Evolutionary conservation across 2,329 filamentous ascomycete genomes (phyloP).

Genomic region (Mycocentrospora acerina): DNA sequence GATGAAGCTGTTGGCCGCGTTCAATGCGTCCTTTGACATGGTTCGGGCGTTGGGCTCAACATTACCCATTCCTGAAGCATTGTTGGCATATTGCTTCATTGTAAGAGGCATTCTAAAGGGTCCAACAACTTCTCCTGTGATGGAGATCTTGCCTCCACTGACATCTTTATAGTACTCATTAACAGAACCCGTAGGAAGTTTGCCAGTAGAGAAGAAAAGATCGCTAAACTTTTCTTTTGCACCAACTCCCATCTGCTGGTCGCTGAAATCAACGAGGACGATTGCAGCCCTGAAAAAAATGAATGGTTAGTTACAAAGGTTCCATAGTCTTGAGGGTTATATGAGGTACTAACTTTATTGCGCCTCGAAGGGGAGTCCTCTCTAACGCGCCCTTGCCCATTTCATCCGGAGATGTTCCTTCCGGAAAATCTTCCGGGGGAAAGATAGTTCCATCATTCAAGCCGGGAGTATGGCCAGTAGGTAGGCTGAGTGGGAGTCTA

Average conservation of each 20-base stretch:
- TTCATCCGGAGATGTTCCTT: slow-evolving; percentile 12
- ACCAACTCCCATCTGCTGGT: slow-evolving; percentile 16
- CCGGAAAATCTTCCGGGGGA: slow-evolving; percentile 14
- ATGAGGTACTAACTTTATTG: slow-evolving; percentile 11
- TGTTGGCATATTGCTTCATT: slow-evolving; percentile 23
- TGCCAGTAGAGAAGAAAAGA: slow-evolving; percentile 25
- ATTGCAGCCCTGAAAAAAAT: slow-evolving; percentile 12
- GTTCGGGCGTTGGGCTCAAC: slow-evolving; percentile 19
- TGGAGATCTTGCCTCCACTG: slow-evolving; percentile 16
- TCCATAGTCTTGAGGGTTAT: too few relatives aligned
- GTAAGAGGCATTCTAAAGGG: slow-evolving; percentile 20
- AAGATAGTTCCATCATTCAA: slow-evolving; percentile 28
- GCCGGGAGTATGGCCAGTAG: too few relatives aligned
- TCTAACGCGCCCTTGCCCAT: slow-evolving; percentile 20
- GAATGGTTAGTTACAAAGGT: neutral
- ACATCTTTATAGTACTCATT: slow-evolving; percentile 26
- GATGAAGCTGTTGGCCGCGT: slow-evolving; percentile 6
- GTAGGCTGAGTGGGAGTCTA: too few relatives aligned
- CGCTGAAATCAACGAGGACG: slow-evolving; percentile 25
- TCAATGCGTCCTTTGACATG: slow-evolving; percentile 22
- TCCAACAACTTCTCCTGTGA: slow-evolving; percentile 25
- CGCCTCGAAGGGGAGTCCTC: slow-evolving; percentile 15
- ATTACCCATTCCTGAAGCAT: slow-evolving; percentile 13
- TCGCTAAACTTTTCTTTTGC: slow-evolving; percentile 19
- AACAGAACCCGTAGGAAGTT: slow-evolving; percentile 23